phyloP scores from a whole-genome alignment of 495 filamentous ascomycete species.

The Aspergillus cavernicola region DNA sequence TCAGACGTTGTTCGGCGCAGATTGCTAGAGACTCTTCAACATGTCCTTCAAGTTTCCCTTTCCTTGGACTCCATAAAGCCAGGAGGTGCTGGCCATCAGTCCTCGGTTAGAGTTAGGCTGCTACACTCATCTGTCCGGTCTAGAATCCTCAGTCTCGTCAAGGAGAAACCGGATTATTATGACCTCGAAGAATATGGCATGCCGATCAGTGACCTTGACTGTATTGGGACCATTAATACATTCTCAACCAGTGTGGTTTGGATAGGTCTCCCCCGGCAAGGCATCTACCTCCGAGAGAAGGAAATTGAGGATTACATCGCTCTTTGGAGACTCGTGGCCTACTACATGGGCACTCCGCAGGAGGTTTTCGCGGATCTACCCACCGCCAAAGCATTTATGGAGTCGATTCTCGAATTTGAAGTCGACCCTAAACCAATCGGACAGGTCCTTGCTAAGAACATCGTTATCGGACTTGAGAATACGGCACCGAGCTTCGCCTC shows the following conservation, averaged over 20 bases:
- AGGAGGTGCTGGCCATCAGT: constrained; percentile 62
- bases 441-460: constrained; percentile 65
- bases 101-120: constrained; percentile 69
- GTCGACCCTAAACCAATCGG: constrained; percentile 59
- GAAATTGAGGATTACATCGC: constrained; percentile 70
- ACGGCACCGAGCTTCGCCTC: constrained; percentile 62
- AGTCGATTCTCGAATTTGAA: constrained; percentile 59
- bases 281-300: constrained; percentile 57
- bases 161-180: constrained; percentile 58
- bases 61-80: constrained; percentile 63
- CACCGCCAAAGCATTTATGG: constrained; percentile 59
- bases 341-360: constrained; percentile 67
- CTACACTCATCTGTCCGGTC: constrained; percentile 69
- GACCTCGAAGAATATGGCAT: constrained; percentile 54
- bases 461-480: constrained; percentile 60
- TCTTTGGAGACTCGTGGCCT: constrained; percentile 69
- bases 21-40: constrained; percentile 72
- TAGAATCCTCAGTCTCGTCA: constrained; percentile 58
- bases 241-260: constrained; percentile 67
- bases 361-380: constrained; percentile 50
- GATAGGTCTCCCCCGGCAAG: constrained; percentile 67
- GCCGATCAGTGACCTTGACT: constrained; percentile 74
- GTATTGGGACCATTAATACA: constrained; percentile 62
- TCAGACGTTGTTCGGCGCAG: constrained; percentile 63
- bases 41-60: constrained; percentile 66